Evolutionary conservation across 148 eudicot species (phyloP), one percentile per base, ranked within the genome.

Genomic region (Rheum nobile): DNA sequence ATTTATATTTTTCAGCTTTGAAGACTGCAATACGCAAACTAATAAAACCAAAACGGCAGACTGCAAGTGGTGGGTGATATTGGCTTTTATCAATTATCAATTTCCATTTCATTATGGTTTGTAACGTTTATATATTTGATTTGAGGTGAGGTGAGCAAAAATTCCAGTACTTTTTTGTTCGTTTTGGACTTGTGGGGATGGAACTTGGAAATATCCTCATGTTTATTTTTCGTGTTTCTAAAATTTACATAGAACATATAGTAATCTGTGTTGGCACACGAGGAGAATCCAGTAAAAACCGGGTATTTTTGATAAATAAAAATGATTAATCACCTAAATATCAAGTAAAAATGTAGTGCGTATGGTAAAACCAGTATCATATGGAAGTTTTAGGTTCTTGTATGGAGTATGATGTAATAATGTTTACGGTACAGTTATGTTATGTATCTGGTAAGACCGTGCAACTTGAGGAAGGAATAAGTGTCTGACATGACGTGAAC

Each of bases 401-500:
- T 12, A 29, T 11, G 37, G 37, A 61, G 69, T 57, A 57, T 57
- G 9, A 22, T 54, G 17, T 28, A 26, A 5, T 59, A 59, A 41
- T 41, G 43, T 41, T 0, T 41, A 41, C 43, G 43, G 43, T 11
- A 28, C 6, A 0, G 35, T 12, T 28, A 26, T 22, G 24, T 50
- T 55, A 55, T 48, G 63, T 9, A 55, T 22, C 38, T 63, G 31
- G 22, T 31, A 16, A 32, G n/a, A 63, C 4, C 38, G 68, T 61
- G 68, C 68, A 63, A 31, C 69, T 63, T 61, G 68, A 61, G 38
- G 11, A 61, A 61, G 38, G 68, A 61, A 61, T 61, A 61, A 24
- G 29, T 61, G 19, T 61, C 37, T 61, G 68, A 55, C 65, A 55
- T 61, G 37, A 13, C 28, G 68, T 61, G 37, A 61, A 31, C 43